Evolutionary conservation across 495 filamentous ascomycete species (phyloP).

Genomic region (Neurospora sp.): DNA sequence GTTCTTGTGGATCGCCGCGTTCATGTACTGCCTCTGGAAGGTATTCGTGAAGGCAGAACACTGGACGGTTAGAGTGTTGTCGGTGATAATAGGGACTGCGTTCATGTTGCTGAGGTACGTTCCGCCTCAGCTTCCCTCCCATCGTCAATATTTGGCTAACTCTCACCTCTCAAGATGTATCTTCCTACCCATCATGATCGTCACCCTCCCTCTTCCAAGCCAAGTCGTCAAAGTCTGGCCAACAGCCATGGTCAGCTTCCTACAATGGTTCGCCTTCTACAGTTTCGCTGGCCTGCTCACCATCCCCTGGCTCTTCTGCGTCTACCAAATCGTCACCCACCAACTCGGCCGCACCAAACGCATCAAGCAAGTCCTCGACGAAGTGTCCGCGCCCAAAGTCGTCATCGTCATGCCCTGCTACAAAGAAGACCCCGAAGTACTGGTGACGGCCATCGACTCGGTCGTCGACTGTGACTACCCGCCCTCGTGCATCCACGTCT

Average conservation of each 20-base stretch:
- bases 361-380: slow-evolving; percentile 78
- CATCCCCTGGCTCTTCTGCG: slow-evolving; percentile 86
- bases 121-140: too few relatives aligned
- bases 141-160: too few relatives aligned
- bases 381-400: slow-evolving; percentile 80
- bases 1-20: slow-evolving; percentile 88
- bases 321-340: slow-evolving; percentile 82
- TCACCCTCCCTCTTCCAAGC: slow-evolving; percentile 78
- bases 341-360: slow-evolving; percentile 69
- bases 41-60: slow-evolving; percentile 86
- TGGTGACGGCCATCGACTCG: slow-evolving; percentile 83
- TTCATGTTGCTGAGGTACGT: slow-evolving; percentile 76
- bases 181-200: slow-evolving; percentile 90
- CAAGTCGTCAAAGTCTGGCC: slow-evolving; percentile 66
- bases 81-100: slow-evolving; percentile 60
- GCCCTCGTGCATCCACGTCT: slow-evolving; percentile 85
- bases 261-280: slow-evolving; percentile 97
- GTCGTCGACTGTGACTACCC: slow-evolving; percentile 95
- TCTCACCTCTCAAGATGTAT: too few relatives aligned
- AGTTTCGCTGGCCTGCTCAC: slow-evolving; percentile 79
- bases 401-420: slow-evolving; percentile 98
- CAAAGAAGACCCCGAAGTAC: slow-evolving; percentile 79
- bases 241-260: slow-evolving; percentile 46
- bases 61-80: slow-evolving; percentile 67
- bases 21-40: slow-evolving; percentile 83